Conservation (phyloP, 495 filamentous ascomycete species). For the Lasiosphaeria miniovina region DNA sequence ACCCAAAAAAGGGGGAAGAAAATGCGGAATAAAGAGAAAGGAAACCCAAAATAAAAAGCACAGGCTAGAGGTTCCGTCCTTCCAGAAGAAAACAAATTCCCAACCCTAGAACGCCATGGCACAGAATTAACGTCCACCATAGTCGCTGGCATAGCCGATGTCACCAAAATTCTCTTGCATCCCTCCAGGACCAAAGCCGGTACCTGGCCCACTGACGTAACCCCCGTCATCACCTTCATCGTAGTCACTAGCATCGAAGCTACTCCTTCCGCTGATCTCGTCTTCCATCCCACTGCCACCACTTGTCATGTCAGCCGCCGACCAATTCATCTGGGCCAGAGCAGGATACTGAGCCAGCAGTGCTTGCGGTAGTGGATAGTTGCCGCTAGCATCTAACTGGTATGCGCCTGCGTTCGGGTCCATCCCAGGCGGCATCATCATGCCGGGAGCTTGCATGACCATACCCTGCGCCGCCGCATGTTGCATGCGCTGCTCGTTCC, state of each 20-base stretch:
- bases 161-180: conserved; percentile 50
- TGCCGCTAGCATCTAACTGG: conserved; percentile 52
- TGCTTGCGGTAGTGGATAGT: conserved; percentile 77
- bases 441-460: conserved; percentile 39
- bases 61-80: background rate
- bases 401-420: conserved; percentile 42
- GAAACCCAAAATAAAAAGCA: background rate
- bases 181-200: conserved; percentile 47
- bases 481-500: conserved; percentile 65
- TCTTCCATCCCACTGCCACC: conserved; percentile 57
- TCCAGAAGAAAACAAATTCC: background rate
- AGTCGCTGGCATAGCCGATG: conserved; percentile 52
- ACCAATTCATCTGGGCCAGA: conserved; percentile 80
- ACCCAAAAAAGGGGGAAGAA: background rate
- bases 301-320: conserved; percentile 52
- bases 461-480: conserved; percentile 49
- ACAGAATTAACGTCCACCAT: conserved; percentile 39
- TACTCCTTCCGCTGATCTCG: conserved; percentile 77
- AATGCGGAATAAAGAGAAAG: background rate
- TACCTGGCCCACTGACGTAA: conserved; percentile 54
- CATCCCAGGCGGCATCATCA: conserved; percentile 40
- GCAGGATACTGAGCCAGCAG: conserved; percentile 89
- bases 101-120: too few relatives aligned
- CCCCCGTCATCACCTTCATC: conserved; percentile 59
- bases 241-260: conserved; percentile 83